phyloP scores from a whole-genome alignment of 148 eudicot genomes.

The Heliamphora exappendiculata region DNA sequence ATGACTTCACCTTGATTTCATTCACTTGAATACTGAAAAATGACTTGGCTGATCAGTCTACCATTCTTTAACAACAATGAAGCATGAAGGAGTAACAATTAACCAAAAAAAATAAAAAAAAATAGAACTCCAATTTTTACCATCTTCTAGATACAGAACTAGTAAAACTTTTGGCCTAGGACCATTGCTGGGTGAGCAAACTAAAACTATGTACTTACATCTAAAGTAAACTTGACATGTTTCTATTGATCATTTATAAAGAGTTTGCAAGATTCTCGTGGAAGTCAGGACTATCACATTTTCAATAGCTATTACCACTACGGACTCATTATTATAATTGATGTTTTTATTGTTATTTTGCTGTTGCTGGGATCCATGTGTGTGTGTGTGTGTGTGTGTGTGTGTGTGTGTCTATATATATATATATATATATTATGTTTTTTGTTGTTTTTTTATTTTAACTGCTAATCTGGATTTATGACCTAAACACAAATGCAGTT shows the following conservation, averaged over 20 bases:
- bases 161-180: neutral
- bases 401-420: too few species aligned
- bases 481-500: neutral
- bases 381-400: too few species aligned
- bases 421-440: too few species aligned
- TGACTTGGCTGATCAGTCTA: neutral
- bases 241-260: neutral
- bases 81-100: neutral
- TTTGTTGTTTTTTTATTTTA: neutral
- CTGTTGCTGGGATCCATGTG: neutral
- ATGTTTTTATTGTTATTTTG: neutral
- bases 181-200: neutral
- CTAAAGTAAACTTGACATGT: neutral
- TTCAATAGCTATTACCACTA: neutral
- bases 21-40: neutral
- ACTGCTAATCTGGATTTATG: neutral
- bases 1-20: neutral
- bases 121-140: neutral
- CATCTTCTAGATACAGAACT: neutral
- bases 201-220: neutral
- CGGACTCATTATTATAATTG: neutral
- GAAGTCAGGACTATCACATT: neutral
- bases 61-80: neutral
- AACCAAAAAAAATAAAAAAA: too few species aligned
- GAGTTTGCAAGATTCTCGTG: neutral